phyloP scores from a whole-genome alignment of 805 yeast species.

The Nakazawaea sp. region DNA sequence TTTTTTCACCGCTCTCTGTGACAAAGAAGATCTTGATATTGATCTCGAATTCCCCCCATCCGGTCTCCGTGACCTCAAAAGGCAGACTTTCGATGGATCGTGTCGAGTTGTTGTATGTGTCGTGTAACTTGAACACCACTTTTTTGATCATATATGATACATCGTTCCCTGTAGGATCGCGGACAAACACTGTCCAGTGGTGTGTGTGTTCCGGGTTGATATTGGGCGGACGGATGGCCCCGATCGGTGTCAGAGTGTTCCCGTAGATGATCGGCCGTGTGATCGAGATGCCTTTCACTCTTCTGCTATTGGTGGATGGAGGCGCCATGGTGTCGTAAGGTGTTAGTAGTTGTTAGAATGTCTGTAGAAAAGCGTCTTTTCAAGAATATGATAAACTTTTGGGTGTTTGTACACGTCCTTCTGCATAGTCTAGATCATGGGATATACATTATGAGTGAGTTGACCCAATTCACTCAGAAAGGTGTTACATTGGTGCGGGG shows the following conservation, averaged over 20 bases:
- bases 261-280: constrained; percentile 80
- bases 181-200: constrained; percentile 87
- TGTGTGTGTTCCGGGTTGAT: constrained; percentile 87
- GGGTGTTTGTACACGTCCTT: too few relatives aligned
- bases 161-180: constrained; percentile 77
- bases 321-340: constrained; percentile 28
- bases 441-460: too few relatives aligned
- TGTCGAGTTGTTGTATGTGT: constrained; percentile 84
- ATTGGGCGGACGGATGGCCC: constrained; percentile 26
- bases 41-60: constrained; percentile 99
- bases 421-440: too few relatives aligned
- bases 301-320: constrained; percentile 21
- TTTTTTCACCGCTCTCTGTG: constrained; percentile 84
- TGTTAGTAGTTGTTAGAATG: too few relatives aligned
- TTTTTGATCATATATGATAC: constrained; percentile 77
- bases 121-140: constrained; percentile 92
- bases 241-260: constrained; percentile 66
- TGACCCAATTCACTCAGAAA: too few relatives aligned
- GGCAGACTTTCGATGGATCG: constrained; percentile 87
- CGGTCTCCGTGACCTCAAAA: constrained; percentile 91
- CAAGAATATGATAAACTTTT: too few relatives aligned
- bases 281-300: constrained; percentile 50
- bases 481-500: too few relatives aligned
- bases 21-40: constrained; percentile 81
- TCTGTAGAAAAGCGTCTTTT: not conserved